phyloP scores from a whole-genome alignment of 2,329 filamentous ascomycete genomes.

The Scedosporium minutisporum region DNA sequence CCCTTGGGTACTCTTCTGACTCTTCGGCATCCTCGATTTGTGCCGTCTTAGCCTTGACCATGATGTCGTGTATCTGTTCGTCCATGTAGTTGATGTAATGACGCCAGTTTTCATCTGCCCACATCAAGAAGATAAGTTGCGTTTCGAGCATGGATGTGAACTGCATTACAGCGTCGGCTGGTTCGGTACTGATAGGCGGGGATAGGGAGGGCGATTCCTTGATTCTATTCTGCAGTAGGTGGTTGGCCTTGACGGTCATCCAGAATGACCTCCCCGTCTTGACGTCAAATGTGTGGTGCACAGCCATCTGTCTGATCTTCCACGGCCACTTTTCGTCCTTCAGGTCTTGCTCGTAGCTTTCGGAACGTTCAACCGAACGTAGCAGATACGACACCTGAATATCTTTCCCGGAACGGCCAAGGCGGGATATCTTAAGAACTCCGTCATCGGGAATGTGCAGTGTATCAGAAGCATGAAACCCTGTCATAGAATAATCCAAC shows the following conservation, averaged over 20 bases:
- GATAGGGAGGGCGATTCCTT: constrained; percentile 1
- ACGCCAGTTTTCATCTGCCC: constrained; percentile 11
- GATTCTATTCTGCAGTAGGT: constrained; percentile 4
- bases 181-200: not conserved
- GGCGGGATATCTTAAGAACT: not conserved
- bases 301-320: constrained; percentile 10
- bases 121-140: constrained; percentile 7
- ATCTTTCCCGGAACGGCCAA: not conserved
- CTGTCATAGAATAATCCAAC: not conserved
- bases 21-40: not conserved
- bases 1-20: not conserved
- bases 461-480: not conserved
- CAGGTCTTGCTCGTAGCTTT: not conserved
- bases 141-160: constrained; percentile 7
- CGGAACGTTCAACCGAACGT: not conserved
- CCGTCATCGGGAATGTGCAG: not conserved
- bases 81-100: constrained; percentile 10
- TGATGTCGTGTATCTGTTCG: not conserved
- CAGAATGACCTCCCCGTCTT: constrained; percentile 7
- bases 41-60: constrained; percentile 9
- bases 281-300: constrained; percentile 11
- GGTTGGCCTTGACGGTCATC: constrained; percentile 11
- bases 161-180: constrained; percentile 1
- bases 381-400: not conserved
- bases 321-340: not conserved